phyloP scores from a whole-genome alignment of 164 flowering plant species.

The Vitis cinerea region DNA sequence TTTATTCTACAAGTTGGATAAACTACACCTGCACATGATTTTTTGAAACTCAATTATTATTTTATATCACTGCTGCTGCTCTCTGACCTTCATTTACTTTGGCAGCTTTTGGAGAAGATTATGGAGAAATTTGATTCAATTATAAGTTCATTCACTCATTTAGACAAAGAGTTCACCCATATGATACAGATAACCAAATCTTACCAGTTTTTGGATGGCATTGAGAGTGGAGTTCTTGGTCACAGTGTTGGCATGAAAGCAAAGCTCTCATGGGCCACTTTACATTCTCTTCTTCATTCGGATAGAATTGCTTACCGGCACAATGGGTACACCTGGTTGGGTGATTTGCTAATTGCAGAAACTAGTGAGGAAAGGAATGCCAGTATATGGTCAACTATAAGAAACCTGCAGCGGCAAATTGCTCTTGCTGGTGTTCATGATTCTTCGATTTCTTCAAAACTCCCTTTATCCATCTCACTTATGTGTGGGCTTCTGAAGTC shows the following conservation, averaged over 20 bases:
- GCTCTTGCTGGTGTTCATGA: conserved; percentile 58
- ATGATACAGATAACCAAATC: conserved; percentile 74
- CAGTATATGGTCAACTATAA: conserved; percentile 57
- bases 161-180: conserved; percentile 73
- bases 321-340: conserved; percentile 92
- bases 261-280: conserved; percentile 80
- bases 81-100: conserved; percentile 14
- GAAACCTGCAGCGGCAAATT: conserved; percentile 62
- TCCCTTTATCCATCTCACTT: conserved; percentile 72
- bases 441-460: conserved; percentile 49
- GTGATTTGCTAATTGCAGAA: conserved; percentile 83
- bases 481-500: conserved; percentile 95
- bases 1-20: too few species aligned
- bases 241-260: conserved; percentile 37
- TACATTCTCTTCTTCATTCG: conserved; percentile 98
- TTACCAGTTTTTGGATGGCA: conserved; percentile 47
- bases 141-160: conserved; percentile 67
- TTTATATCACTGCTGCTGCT: neutral
- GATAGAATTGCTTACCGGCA: conserved; percentile 71
- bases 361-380: conserved; percentile 51
- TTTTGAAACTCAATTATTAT: neutral
- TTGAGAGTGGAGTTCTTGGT: conserved; percentile 42
- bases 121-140: conserved; percentile 63
- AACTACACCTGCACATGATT: too few species aligned
- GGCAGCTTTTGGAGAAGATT: conserved; percentile 82